Evolutionary conservation across 2,329 filamentous ascomycete genomes (phyloP).

Genomic region (Exophiala dermatitidis): DNA sequence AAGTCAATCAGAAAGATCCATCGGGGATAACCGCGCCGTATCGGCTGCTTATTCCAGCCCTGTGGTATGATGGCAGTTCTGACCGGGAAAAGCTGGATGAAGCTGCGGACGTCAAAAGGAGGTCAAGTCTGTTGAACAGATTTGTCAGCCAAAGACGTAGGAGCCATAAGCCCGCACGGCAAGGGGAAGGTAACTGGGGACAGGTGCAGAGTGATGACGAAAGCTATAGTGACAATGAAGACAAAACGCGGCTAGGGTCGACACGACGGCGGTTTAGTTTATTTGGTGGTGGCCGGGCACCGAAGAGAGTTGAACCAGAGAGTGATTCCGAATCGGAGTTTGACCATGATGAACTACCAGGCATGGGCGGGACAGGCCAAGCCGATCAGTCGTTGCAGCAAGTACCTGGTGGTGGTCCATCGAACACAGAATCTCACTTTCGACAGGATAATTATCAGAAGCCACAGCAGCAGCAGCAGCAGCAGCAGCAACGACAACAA

Average conservation of each 20-base stretch:
- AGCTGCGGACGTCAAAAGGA: slow-evolving; percentile 15
- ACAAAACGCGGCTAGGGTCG: slow-evolving; percentile 6
- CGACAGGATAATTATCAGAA: too few species aligned
- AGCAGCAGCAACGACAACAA: slow-evolving; percentile 1
- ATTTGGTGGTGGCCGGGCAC: slow-evolving; percentile 22
- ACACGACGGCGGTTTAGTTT: slow-evolving; percentile 23
- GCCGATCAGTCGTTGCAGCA: background rate
- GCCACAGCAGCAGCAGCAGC: background rate
- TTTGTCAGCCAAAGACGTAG: slow-evolving; percentile 21
- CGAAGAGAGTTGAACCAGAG: slow-evolving; percentile 14
- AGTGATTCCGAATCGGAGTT: slow-evolving; percentile 16
- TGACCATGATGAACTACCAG: slow-evolving; percentile 5
- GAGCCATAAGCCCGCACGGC: slow-evolving; percentile 20
- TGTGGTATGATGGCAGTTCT: slow-evolving; percentile 47
- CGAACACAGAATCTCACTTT: too few species aligned
- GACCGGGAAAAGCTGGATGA: slow-evolving; percentile 27
- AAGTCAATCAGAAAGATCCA: slow-evolving; percentile 78
- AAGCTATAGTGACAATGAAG: slow-evolving; percentile 20
- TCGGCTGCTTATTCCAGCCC: slow-evolving; percentile 70
- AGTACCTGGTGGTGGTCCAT: too few species aligned
- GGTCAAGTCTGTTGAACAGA: slow-evolving; percentile 21
- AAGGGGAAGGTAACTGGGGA: slow-evolving; percentile 28
- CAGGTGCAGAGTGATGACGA: slow-evolving; percentile 27
- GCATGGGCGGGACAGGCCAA: background rate
- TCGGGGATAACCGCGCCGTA: slow-evolving; percentile 84